A percentile compares a stretch with the other conserved stretches of the same genome.
Evolutionary conservation across 805 yeast species (phyloP).

Genomic region (Metschnikowia lochheadii): DNA sequence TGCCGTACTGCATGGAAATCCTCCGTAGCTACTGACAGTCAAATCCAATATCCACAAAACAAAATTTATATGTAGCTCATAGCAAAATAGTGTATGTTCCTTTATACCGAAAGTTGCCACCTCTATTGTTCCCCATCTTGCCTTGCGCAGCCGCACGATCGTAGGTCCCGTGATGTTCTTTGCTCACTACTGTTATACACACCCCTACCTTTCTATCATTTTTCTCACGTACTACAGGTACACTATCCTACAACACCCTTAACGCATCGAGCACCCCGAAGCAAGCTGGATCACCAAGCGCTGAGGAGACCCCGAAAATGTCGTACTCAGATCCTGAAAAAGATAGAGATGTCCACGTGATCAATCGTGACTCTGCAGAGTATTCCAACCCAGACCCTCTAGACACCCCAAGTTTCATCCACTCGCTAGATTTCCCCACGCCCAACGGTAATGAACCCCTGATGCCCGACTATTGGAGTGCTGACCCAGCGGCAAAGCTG

Average conservation of each 20-base stretch:
- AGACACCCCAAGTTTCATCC: conserved; percentile 18
- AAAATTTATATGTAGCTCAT: background rate
- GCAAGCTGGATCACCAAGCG: background rate
- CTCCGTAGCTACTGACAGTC: background rate
- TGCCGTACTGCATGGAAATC: background rate
- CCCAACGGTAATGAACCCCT: conserved; percentile 6
- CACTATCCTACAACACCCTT: background rate
- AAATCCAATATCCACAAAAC: background rate
- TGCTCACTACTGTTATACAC: conserved; percentile 4
- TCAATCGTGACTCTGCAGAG: conserved; percentile 12
- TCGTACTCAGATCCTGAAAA: conserved; percentile 9
- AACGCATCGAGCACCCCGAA: background rate
- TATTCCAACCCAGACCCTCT: conserved; percentile 8
- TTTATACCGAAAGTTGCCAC: background rate
- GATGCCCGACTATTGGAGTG: conserved; percentile 6
- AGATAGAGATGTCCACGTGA: conserved; percentile 16
- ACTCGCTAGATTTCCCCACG: conserved; percentile 16
- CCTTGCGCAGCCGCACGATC: background rate
- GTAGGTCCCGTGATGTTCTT: background rate
- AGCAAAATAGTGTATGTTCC: background rate
- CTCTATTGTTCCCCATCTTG: background rate
- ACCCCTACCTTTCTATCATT: conserved; percentile 1
- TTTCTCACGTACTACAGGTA: background rate
- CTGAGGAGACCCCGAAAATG: conserved; percentile 6
- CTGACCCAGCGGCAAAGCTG: background rate